Evolutionary conservation across 306 rosid genomes (phyloP).

Genomic region (Quercus bicolor): DNA sequence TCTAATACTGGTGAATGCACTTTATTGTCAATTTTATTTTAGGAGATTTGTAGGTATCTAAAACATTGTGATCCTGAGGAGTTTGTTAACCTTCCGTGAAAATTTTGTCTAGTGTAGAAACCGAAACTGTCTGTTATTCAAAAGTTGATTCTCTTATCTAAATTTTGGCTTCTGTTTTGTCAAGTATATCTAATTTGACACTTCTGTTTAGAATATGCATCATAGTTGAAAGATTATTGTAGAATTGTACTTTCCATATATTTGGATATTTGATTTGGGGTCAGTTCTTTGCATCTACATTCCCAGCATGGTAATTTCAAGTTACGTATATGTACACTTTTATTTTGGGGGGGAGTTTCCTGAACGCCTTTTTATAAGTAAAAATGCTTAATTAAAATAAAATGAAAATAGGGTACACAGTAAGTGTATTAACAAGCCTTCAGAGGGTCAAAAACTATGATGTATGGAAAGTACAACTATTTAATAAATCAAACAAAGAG

Average conservation of each 20-base stretch:
- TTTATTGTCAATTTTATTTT: background rate
- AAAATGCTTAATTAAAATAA: no score
- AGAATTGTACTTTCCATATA: background rate
- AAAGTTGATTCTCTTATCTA: constrained; percentile 10
- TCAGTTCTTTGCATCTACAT: no score
- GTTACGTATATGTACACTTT: background rate
- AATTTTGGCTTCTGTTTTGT: background rate
- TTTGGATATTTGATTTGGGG: no score
- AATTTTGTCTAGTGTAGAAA: constrained; percentile 20
- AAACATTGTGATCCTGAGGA: constrained; percentile 1
- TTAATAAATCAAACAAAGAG: no score
- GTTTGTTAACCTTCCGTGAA: background rate
- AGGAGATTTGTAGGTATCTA: constrained; percentile 5
- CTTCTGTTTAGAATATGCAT: background rate
- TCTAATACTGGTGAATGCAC: background rate
- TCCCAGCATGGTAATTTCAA: no score
- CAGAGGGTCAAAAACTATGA: no score
- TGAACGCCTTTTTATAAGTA: no score
- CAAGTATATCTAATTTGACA: background rate
- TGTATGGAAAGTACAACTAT: no score
- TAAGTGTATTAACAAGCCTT: no score
- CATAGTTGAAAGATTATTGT: background rate
- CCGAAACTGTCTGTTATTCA: constrained; percentile 2
- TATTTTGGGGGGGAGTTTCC: no score
- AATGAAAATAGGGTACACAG: no score